These are phyloP conservation scores for Brassica napus DNA, from an alignment of 345 rosid genomes.

Conservation along the genomic window DNA sequence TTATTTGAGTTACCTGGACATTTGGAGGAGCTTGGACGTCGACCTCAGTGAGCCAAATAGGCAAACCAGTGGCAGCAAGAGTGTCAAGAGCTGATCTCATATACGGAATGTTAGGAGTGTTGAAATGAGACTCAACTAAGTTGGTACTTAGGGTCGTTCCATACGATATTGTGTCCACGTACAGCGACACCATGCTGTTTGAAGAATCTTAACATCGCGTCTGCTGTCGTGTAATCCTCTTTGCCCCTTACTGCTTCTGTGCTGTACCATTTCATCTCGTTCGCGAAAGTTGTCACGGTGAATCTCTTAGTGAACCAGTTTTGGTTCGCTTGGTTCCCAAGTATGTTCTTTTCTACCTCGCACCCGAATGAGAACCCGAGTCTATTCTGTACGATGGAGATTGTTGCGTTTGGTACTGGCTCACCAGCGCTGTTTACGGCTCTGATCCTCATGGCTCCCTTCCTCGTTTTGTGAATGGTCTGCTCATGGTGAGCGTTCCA, in stretches of 20 bases:
- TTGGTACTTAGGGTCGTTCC: slow-evolving; percentile 64
- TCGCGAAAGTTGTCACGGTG: slow-evolving; percentile 59
- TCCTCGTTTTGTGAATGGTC: slow-evolving; percentile 52
- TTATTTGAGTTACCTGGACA: slow-evolving; percentile 13
- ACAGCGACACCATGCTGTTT: slow-evolving; percentile 47
- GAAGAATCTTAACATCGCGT: slow-evolving; percentile 60
- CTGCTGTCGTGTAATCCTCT: slow-evolving; percentile 59
- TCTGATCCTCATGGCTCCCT: slow-evolving; percentile 48
- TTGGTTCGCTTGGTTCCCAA: slow-evolving; percentile 51
- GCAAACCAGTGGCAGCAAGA: neutral
- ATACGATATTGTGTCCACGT: slow-evolving; percentile 77
- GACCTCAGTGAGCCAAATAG: too few relatives aligned
- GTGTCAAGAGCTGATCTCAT: neutral
- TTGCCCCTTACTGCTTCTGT: slow-evolving; percentile 48
- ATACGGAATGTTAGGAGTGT: neutral
- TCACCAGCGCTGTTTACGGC: slow-evolving; percentile 52
- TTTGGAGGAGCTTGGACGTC: too few relatives aligned
- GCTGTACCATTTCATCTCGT: slow-evolving; percentile 90
- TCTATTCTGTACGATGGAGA: slow-evolving; percentile 46
- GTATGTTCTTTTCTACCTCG: slow-evolving; percentile 67
- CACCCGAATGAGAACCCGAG: slow-evolving; percentile 65
- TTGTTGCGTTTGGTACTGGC: slow-evolving; percentile 49
- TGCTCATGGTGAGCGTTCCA: slow-evolving; percentile 70
- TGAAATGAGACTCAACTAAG: neutral
- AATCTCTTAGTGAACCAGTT: slow-evolving; percentile 81